A percentile compares a stretch with the other conserved stretches of the same genome.
Conservation (phyloP, 2,329 filamentous ascomycete genomes). For the Coniochaeta sp. region DNA sequence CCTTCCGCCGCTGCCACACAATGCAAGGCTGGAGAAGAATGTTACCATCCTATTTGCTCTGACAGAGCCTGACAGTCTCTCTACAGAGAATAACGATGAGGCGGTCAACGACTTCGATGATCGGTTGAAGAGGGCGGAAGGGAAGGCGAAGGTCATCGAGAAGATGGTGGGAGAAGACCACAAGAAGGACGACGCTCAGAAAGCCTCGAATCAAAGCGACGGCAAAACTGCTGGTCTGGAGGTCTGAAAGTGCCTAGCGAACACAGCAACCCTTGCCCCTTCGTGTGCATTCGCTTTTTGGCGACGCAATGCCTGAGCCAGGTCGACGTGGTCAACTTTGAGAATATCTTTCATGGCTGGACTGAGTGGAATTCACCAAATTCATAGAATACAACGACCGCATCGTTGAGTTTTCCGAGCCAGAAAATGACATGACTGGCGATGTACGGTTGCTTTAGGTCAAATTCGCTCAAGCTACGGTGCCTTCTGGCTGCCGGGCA, state of each 20-base stretch:
- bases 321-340: too few relatives aligned
- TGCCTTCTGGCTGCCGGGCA: neutral
- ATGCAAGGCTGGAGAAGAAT: constrained; percentile 68
- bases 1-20: constrained; percentile 41
- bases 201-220: neutral
- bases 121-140: constrained; percentile 71
- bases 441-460: neutral
- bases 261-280: neutral
- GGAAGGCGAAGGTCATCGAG: constrained; percentile 81
- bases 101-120: constrained; percentile 90
- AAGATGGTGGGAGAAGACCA: constrained; percentile 47
- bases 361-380: too few relatives aligned
- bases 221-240: neutral
- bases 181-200: neutral
- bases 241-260: neutral
- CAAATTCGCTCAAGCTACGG: neutral
- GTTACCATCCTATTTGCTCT: constrained; percentile 67
- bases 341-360: too few relatives aligned
- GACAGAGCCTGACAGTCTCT: constrained; percentile 69
- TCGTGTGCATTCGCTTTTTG: neutral
- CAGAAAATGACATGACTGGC: too few relatives aligned
- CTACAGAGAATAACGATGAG: constrained; percentile 78
- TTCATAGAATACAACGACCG: too few relatives aligned
- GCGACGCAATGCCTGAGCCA: too few relatives aligned
- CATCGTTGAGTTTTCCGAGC: too few relatives aligned